Base-by-base conservation (phyloP, 2,329 filamentous ascomycete species). In the Phyllosticta paracitricarpa region DNA sequence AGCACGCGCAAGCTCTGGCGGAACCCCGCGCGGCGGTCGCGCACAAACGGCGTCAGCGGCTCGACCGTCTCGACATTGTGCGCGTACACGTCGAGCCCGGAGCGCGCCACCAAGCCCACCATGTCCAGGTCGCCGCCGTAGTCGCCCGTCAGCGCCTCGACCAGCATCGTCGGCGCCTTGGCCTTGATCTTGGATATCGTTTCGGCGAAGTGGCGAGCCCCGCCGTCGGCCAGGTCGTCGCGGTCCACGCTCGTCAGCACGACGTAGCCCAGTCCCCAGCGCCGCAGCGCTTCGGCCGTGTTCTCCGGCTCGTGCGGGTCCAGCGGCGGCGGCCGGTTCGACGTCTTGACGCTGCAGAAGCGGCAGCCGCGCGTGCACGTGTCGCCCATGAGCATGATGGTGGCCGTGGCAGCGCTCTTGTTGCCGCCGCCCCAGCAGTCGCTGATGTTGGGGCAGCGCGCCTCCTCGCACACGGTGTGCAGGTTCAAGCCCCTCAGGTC, bases 331-430 rank as follows among this genome's bases (percentile, higher is more conserved):
- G 85, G 85, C 1, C 80, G 77, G 53, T 89, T 86, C 62, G 79
- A 87, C 2, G 94, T 99, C 82, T 97, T 97, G 58, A 99, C 94
- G 66, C 88, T 91, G 82, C 94, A 99, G 80, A 99, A 99, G 59
- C 94, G 85, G 76, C 94, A 99, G 19, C 93, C 94, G 63, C 94
- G 84, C 19, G 94, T 99, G 76, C 94, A 99, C 8, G 93, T 97
- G 75, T 99, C 94, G 65, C 94, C 94, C 92, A 97, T 97, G 56
- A 99, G 79, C 94, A 99, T 99, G 75, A 99, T 97, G 10, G 94
- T 99, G 2, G 94, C 94, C 33, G 94, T 99, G 4, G 94, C 94
- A 26, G 91, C 88, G 66, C 85, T 87, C 79, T 96, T 96, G 73
- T 88, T 85, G 71, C 82, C 85, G 35, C 94, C 94, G 64, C 94